phyloP scores from a whole-genome alignment of 306 rosid species.

The Castanea sativa region DNA sequence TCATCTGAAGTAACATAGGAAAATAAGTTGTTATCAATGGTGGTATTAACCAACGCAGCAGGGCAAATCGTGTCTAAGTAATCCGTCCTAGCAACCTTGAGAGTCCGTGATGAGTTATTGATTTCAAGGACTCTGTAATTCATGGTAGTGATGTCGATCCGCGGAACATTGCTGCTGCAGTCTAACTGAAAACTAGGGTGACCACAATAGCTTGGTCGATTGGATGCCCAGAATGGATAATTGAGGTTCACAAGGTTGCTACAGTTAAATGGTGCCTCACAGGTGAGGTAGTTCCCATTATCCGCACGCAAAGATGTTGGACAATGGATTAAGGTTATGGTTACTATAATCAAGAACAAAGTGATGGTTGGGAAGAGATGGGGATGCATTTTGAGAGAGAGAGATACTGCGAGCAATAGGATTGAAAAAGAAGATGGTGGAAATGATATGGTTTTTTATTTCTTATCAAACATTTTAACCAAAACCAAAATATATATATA shows the following conservation, averaged over 20 bases:
- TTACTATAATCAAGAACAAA: too few species aligned
- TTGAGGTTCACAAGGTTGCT: background rate
- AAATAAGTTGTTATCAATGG: too few species aligned
- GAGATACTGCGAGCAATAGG: background rate
- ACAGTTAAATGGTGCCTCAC: constrained; percentile 28
- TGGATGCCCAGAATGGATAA: too few species aligned
- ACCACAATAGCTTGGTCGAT: too few species aligned
- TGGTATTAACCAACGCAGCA: too few species aligned
- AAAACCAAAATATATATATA: too few species aligned
- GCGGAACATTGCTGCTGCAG: background rate
- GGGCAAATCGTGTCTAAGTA: too few species aligned
- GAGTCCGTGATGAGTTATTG: background rate
- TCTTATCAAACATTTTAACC: background rate
- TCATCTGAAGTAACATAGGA: too few species aligned
- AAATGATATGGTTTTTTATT: background rate
- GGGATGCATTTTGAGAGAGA: background rate
- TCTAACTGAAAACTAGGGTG: too few species aligned
- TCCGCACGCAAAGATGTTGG: background rate
- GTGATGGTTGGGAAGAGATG: too few species aligned
- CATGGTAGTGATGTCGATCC: constrained; percentile 11
- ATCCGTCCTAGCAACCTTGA: background rate
- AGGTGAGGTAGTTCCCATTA: constrained; percentile 19
- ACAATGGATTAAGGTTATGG: too few species aligned
- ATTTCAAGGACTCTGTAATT: constrained; percentile 36
- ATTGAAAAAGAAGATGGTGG: background rate